Evolutionary conservation across 2,329 filamentous ascomycete species (phyloP).

Genomic region (Capronia epimyces): DNA sequence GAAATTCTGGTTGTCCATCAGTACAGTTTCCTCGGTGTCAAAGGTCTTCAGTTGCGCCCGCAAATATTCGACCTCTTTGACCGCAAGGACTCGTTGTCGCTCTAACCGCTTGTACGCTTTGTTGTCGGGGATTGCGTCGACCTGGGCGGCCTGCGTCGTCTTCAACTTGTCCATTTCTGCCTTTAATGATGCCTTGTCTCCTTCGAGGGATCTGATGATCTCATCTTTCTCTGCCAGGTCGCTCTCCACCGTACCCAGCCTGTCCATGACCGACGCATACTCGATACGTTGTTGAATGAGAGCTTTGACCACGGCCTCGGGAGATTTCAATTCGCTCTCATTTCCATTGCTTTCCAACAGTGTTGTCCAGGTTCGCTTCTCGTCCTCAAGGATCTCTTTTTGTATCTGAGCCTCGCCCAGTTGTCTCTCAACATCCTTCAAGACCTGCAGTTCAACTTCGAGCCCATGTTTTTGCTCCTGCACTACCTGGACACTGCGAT

Average conservation of each 20-base stretch:
- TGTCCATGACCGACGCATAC: slow-evolving; percentile 72
- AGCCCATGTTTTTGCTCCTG: slow-evolving; percentile 90
- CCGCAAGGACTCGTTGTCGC: slow-evolving; percentile 73
- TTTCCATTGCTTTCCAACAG: slow-evolving; percentile 68
- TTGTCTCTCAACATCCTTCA: slow-evolving; percentile 68
- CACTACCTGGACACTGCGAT: slow-evolving; percentile 85
- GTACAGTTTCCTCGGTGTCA: slow-evolving; percentile 79
- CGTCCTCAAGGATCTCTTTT: slow-evolving; percentile 80
- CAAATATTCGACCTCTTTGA: slow-evolving; percentile 91
- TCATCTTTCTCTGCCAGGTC: slow-evolving; percentile 73
- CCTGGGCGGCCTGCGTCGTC: slow-evolving; percentile 38
- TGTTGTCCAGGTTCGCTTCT: slow-evolving; percentile 77
- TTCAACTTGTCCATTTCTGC: slow-evolving; percentile 68
- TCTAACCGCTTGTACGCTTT: slow-evolving; percentile 71
- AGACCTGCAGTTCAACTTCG: slow-evolving; percentile 68
- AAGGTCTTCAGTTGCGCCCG: slow-evolving; percentile 86
- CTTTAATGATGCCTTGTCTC: slow-evolving; percentile 60
- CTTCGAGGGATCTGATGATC: slow-evolving; percentile 65
- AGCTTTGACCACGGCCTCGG: slow-evolving; percentile 78
- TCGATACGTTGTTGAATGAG: slow-evolving; percentile 77
- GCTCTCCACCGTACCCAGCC: slow-evolving; percentile 70
- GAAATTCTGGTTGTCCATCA: slow-evolving; percentile 65
- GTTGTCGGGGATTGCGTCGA: slow-evolving; percentile 44
- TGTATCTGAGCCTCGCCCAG: slow-evolving; percentile 75
- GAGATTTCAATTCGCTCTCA: slow-evolving; percentile 72